Evolutionary conservation across 441 rosid species (phyloP), one percentile per base, ranked within the genome.

Genomic region (Croton setiger): DNA sequence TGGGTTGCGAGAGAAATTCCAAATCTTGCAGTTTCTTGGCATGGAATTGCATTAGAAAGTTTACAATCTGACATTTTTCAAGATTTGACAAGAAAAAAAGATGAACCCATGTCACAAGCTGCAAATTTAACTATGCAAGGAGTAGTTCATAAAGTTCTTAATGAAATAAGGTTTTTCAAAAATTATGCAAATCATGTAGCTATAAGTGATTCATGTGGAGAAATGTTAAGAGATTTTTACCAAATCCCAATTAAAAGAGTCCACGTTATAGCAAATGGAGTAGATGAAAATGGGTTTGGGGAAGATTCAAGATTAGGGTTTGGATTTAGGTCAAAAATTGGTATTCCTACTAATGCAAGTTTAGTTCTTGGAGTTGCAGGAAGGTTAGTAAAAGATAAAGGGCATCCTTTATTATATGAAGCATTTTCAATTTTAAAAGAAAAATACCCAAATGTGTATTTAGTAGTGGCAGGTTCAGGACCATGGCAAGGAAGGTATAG

Each of bases 141-240:
- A 31, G 89, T 78, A 23, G 64, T 94, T 6, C 96, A 88, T 0
- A 91, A 86, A 79, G 84, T 94, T 12, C 81, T 94, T 0, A 83
- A 86, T 2, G 98, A 94, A 77, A 94, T 91, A n/a, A 81, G 97
- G 64, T 94, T 94, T 72, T 91, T 94, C 78, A 79, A 79, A 37
- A 88, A 76, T 48, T 94, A 94, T 12, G 84, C 86, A 9, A 93
- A 91, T 33, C 97, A 94, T 27, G 84, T 94, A 0, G 98, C 97
- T 0, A 91, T 89, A 60, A 94, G 98, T 20, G 91, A 91, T 75
- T 89, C 97, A 39, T 91, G 97, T 13, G 98, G 98, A 0, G 98
- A 94, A 74, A 94, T 94, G 87, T 72, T 94, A 14, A 76, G 97
- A 63, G 96, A 91, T 43, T 85, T 91, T 23, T 94, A 94, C 74